phyloP scores from a whole-genome alignment of 805 yeast genomes.

The Vanderwaltozyma verrucispora region DNA sequence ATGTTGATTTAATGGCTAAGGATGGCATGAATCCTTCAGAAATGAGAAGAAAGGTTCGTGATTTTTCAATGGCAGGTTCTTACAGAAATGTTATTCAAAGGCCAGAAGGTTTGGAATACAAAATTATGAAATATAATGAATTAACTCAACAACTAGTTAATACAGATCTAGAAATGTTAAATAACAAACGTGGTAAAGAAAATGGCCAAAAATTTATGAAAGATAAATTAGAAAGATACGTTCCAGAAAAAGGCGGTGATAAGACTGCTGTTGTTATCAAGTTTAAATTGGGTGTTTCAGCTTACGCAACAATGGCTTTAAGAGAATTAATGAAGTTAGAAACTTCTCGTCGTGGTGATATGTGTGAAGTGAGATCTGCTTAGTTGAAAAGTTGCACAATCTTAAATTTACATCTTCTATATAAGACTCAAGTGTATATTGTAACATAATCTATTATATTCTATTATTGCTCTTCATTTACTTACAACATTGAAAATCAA shows the following conservation, averaged over 20 bases:
- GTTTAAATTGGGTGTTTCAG: constrained; percentile 71
- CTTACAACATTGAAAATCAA: too few relatives aligned
- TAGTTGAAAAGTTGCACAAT: too few relatives aligned
- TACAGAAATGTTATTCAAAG: constrained; percentile 65
- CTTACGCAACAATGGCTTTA: constrained; percentile 96
- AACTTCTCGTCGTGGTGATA: constrained; percentile 45
- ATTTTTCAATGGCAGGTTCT: constrained; percentile 86
- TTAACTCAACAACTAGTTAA: constrained; percentile 62
- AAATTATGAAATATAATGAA: constrained; percentile 48
- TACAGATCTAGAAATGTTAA: constrained; percentile 61
- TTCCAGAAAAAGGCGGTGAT: constrained; percentile 33
- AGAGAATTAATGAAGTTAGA: constrained; percentile 81
- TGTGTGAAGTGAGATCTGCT: constrained; percentile 31
- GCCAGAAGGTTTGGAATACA: constrained; percentile 55
- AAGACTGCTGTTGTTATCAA: constrained; percentile 64
- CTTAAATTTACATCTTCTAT: too few relatives aligned
- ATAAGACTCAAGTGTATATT: too few relatives aligned
- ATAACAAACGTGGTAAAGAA: constrained; percentile 27
- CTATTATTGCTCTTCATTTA: too few relatives aligned
- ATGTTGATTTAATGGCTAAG: constrained; percentile 60
- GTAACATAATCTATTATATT: too few relatives aligned
- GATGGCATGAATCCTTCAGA: constrained; percentile 78
- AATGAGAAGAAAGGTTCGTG: constrained; percentile 78
- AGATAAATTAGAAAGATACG: constrained; percentile 24
- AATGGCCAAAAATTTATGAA: constrained; percentile 25